Percentiles rank a stretch among this genome's conserved stretches.
Evolutionary conservation across 1,284 basidiomycete species (phyloP).

Genomic region (Tausonia pullulans): DNA sequence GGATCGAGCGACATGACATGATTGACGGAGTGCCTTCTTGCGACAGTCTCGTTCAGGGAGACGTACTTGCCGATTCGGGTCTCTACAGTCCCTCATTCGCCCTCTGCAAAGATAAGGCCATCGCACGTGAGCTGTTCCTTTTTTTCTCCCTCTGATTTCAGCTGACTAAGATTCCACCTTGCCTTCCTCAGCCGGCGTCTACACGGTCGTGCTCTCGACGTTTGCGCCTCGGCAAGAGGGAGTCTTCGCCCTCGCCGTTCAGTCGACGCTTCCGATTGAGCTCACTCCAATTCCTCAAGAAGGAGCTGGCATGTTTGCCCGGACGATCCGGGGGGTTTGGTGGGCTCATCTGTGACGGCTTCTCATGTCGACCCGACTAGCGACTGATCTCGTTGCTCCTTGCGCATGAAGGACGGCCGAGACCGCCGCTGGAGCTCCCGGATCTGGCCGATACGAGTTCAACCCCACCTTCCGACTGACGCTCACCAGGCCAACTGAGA

Average conservation of each 20-base stretch:
- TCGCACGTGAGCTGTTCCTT: slow-evolving; percentile 43
- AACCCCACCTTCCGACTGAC: not conserved
- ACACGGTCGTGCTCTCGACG: slow-evolving; percentile 69
- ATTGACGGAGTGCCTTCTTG: not conserved
- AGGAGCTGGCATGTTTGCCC: slow-evolving; percentile 80
- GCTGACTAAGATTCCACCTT: not conserved
- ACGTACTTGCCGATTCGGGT: slow-evolving; percentile 61
- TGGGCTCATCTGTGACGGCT: slow-evolving; percentile 30
- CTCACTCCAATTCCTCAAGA: slow-evolving; percentile 47
- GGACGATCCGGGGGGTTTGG: slow-evolving; percentile 57
- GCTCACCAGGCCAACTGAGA: not conserved
- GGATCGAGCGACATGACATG: not conserved
- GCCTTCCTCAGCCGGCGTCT: slow-evolving; percentile 52
- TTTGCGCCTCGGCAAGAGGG: slow-evolving; percentile 64
- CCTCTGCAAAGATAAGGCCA: slow-evolving; percentile 39
- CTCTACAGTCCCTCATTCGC: slow-evolving; percentile 72
- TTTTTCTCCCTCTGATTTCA: slow-evolving; percentile 8
- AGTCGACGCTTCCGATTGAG: slow-evolving; percentile 44
- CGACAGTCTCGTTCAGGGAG: slow-evolving; percentile 43
- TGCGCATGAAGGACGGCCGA: not conserved
- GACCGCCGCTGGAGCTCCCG: not conserved
- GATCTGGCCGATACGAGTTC: not conserved
- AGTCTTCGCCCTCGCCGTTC: slow-evolving; percentile 50
- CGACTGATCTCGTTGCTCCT: not conserved
- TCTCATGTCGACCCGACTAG: not conserved